Base-by-base conservation (phyloP, 1,139 yeast genomes). In the Groenewaldozyma sp. region DNA sequence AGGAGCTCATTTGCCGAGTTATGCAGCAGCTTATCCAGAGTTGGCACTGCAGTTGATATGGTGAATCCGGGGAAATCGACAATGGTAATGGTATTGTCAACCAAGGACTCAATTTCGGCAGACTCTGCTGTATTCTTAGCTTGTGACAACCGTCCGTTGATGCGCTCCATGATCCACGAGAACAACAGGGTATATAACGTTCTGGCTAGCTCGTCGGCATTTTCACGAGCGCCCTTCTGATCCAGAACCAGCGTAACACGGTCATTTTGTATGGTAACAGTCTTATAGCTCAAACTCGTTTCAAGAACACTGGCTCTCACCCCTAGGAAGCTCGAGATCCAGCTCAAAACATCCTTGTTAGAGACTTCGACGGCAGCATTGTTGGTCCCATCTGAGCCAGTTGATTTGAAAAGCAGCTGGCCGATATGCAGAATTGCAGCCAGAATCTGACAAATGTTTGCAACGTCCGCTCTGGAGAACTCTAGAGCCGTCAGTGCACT, bases 371-470 rank as follows among this genome's bases (percentile, higher is more conserved):
- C 62, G 3, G 66, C 65, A 10, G 63, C 62, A 5, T 59, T 55
- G 11, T 56, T 50, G 10, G 59, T 52, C 19, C 64, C 66, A 34
- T 55, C 60, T 7, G 58, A 48, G 3, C 59, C 58, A 4, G 62
- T 53, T 5, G 60, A 49, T 41, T 56, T 46, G 50, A 65, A 64
- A 37, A 57, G 51, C 20, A 65, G 49, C 50, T 65, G 69, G 28
- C 70, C 70, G 24, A 65, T 53, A 38, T 65, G 70, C 24, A 65
- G 53, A 24, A 65, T 60, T 4, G 70, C 70, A 2, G 70, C 70
- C 27, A 65, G 51, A n/a, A 65, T 55, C 42, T 65, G 70, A 43
- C 65, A 64, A 19, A 65, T 59, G 43, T 64, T 63, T 40, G 70
- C 70, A 38, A 65, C 64, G 35, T 65, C 70, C 3, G 64, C 55